Evolutionary conservation across 768 basidiomycete species (phyloP), one percentile per base, ranked within the genome.

Genomic region (Boletus fagicola): DNA sequence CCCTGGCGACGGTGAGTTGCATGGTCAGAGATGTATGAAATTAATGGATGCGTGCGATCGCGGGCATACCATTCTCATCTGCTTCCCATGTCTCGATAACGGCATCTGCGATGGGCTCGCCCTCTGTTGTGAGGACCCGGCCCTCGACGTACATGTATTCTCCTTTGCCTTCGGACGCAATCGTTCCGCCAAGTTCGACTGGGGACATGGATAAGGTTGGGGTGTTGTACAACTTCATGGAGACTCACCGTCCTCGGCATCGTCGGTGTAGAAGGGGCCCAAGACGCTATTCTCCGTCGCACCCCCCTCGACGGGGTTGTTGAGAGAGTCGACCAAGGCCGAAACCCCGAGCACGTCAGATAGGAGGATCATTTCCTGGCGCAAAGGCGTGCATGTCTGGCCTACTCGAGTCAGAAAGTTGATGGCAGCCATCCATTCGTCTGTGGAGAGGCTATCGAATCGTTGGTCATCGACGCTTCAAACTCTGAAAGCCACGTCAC

Each of bases 141-240:
- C 92, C 92, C 66, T 90, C 81, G 50, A 94, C 87, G 62, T 80
- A 92, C 81, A 94, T 76, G 68, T 92, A 89, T 11, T 91, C 82
- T 22, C 92, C 92, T 71, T 90, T 92, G 55, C 88, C 92, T 70
- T 93, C 91, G 0, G 90, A 90, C 8, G 92, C 90, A 51, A 94
- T 94, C 11, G 86, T 83, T 1, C 80, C 89, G 5, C 92, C 91
- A 7, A 79, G 70, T 24, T 77, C 70, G 54, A 92, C 90, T 92
- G 59, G 38, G 11, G 15, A 13, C 0, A 12, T 10, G 22, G 11
- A 0, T 62, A 33, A 47, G 49, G 31, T 30, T 13, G 5, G 30
- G n/a, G 8, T 0, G 30, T 30, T 7, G 24, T 30, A 16, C 54
- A 12, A 22, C 31, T 18, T 31, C 26, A 9, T 24, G 0, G 24